A percentile compares a stretch with the other conserved stretches of the same genome.
Conservation (phyloP, 768 basidiomycete species). For the Flagelloscypha sp. region DNA sequence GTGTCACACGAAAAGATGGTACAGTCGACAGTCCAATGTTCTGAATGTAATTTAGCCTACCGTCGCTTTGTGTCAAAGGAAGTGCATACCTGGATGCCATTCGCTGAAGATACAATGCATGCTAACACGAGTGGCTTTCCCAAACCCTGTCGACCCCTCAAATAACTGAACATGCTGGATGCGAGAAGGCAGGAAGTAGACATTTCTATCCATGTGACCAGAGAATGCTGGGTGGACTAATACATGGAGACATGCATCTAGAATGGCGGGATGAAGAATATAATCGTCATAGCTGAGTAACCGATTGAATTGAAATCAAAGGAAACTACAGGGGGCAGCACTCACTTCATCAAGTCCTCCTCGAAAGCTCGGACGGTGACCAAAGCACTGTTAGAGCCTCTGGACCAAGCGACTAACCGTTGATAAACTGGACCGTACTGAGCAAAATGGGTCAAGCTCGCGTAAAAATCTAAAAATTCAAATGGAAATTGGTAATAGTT, state of each 20-base stretch:
- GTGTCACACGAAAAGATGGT: no score
- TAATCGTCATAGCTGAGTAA: conserved; percentile 13
- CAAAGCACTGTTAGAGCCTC: conserved; percentile 18
- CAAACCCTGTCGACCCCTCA: conserved; percentile 1
- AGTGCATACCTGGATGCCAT: conserved; percentile 21
- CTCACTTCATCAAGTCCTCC: conserved; percentile 9
- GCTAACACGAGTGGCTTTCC: conserved; percentile 10
- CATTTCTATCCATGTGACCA: conserved; percentile 18
- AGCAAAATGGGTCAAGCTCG: conserved; percentile 20
- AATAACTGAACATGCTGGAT: conserved; percentile 13
- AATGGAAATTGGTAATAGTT: conserved; percentile 14
- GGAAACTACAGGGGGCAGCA: no score
- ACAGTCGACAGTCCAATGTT: no score
- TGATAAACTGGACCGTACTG: conserved; percentile 24
- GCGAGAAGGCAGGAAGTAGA: conserved; percentile 25
- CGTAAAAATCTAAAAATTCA: conserved; percentile 19
- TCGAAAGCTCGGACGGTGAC: conserved; percentile 17
- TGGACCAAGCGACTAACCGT: conserved; percentile 16
- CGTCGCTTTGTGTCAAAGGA: no score
- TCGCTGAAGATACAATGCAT: conserved; percentile 15
- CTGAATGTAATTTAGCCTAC: no score
- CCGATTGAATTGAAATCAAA: no score
- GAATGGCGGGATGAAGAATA: conserved; percentile 25
- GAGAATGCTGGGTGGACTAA: conserved; percentile 22
- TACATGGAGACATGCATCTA: conserved; percentile 29